These are phyloP conservation scores for Penicillium verrucosum DNA, from an alignment of 2,329 filamentous ascomycete genomes.

Conservation along the genomic window DNA sequence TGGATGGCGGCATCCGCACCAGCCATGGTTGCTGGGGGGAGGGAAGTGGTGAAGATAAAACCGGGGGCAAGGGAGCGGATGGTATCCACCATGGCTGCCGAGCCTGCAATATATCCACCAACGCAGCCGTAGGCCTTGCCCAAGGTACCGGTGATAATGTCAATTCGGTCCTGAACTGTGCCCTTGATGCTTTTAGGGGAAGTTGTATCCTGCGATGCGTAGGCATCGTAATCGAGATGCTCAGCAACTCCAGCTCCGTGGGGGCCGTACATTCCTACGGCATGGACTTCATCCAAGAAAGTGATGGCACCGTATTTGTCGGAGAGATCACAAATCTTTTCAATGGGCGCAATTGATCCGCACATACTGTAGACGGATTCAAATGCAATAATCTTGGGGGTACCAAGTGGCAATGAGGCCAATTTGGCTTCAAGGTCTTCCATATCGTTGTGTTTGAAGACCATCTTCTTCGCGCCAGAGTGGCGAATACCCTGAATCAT, in stretches of 20 bases:
- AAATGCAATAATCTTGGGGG: conserved; percentile 97
- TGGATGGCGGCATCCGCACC: conserved; percentile 88
- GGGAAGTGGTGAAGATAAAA: conserved; percentile 97
- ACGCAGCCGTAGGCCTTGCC: conserved; percentile 98
- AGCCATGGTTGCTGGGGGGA: conserved; percentile 95
- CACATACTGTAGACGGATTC: conserved; percentile 99
- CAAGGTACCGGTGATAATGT: conserved; percentile 96
- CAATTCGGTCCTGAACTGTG: conserved; percentile 90
- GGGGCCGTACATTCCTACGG: conserved; percentile 98
- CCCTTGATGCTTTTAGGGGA: conserved; percentile 52
- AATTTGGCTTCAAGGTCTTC: conserved; percentile 88
- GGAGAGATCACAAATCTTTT: conserved; percentile 90
- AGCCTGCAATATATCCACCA: conserved; percentile 95
- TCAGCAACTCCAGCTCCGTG: conserved; percentile 94
- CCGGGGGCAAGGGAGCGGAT: conserved; percentile 92
- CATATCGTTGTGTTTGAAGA: conserved; percentile 99
- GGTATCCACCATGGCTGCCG: conserved; percentile 79
- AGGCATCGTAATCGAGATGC: conserved; percentile 90
- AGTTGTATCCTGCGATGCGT: conserved; percentile 66
- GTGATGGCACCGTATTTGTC: conserved; percentile 98
- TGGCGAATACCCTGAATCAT: conserved; percentile 99
- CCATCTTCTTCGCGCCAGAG: conserved; percentile 93
- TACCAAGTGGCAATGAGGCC: conserved; percentile 75
- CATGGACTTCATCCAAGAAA: conserved; percentile 97
- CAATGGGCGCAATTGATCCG: conserved; percentile 92